Evolutionary conservation across 148 eudicot genomes (phyloP).

Genomic region (Dysphania ambrosioides): DNA sequence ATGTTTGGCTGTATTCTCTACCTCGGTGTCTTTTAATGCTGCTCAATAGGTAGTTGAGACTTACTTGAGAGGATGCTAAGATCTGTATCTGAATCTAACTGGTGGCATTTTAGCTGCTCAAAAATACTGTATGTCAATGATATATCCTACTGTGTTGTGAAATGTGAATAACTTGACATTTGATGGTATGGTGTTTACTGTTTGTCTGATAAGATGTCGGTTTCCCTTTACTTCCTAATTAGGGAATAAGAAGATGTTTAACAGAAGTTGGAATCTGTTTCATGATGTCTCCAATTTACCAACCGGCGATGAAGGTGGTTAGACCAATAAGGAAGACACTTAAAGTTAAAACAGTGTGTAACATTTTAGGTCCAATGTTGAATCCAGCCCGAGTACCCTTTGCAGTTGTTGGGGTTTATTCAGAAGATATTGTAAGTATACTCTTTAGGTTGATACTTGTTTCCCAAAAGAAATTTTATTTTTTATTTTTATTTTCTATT

Average conservation of each 20-base stretch:
- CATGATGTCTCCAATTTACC: conserved; percentile 95
- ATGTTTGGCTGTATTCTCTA: not conserved
- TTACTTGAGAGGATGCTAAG: not conserved
- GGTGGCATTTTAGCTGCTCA: not conserved
- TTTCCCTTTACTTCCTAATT: conserved; percentile 7
- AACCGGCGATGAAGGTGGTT: conserved; percentile 97
- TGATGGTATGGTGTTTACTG: not conserved
- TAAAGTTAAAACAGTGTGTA: conserved; percentile 85
- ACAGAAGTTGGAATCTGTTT: conserved; percentile 86
- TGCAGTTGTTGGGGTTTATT: conserved; percentile 95
- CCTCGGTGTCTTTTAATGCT: conserved; percentile 11
- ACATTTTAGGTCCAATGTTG: conserved; percentile 91
- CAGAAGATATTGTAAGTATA: conserved; percentile 80
- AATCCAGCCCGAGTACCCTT: conserved; percentile 92
- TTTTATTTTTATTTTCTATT: too few relatives aligned
- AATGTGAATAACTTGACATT: not conserved
- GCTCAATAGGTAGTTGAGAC: not conserved
- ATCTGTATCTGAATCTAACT: not conserved
- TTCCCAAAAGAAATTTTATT: too few relatives aligned
- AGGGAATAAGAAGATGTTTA: conserved; percentile 85
- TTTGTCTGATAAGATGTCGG: not conserved
- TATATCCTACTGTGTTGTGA: not conserved
- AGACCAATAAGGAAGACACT: conserved; percentile 85
- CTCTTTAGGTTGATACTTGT: too few relatives aligned
- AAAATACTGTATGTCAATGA: not conserved